Conservation (phyloP, 75 land plant genomes). For the Cupressus sempervirens region DNA sequence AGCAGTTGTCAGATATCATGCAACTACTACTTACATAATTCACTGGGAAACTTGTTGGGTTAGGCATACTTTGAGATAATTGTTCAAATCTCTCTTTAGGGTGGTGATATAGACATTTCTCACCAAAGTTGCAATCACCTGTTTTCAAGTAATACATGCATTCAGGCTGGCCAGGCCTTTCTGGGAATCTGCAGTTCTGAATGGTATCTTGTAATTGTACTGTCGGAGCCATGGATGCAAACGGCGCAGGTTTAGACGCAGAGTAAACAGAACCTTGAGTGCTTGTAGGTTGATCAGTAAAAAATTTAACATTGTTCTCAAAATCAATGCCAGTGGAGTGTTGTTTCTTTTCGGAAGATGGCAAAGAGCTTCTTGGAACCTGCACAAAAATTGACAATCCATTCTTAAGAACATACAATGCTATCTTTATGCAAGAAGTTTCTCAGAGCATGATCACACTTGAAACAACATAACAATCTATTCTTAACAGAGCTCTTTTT, state of each 20-base stretch:
- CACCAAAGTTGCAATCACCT: conserved; percentile 45
- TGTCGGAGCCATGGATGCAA: neutral
- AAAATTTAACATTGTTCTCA: neutral
- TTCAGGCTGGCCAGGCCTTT: conserved; percentile 49
- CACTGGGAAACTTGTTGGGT: conserved; percentile 45
- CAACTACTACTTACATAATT: neutral
- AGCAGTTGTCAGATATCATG: conserved; percentile 37
- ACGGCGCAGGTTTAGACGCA: conserved; percentile 9
- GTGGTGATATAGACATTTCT: conserved; percentile 47
- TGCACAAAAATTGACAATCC: neutral
- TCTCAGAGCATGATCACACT: too few species aligned
- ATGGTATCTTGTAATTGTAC: conserved; percentile 12
- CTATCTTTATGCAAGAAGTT: neutral
- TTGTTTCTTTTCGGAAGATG: conserved; percentile 1
- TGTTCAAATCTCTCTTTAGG: conserved; percentile 30
- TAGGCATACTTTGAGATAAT: conserved; percentile 23
- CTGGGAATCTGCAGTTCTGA: conserved; percentile 39
- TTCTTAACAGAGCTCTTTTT: neutral
- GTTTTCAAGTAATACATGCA: conserved; percentile 47
- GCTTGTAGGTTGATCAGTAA: neutral
- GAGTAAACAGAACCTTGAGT: conserved; percentile 5
- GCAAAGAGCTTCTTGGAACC: neutral
- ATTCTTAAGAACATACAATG: neutral
- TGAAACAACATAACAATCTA: neutral
- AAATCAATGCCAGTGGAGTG: neutral